A percentile compares a stretch with the other conserved stretches of the same genome.
Conservation (phyloP, 2,329 filamentous ascomycete genomes). For the Apiospora arundinis region DNA sequence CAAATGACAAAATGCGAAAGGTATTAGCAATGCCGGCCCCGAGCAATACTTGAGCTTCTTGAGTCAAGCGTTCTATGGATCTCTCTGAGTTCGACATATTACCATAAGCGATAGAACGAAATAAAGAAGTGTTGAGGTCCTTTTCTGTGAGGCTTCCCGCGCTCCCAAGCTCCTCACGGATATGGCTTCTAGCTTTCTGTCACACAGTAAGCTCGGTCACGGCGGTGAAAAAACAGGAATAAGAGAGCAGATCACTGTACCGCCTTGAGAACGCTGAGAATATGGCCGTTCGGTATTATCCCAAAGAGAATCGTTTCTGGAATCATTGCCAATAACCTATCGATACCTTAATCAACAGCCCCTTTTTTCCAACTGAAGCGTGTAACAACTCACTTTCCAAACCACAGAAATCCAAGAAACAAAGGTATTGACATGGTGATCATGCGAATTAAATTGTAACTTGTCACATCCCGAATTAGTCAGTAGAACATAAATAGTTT, state of each 20-base stretch:
- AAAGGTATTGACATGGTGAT: neutral
- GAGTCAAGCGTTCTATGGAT: slow-evolving; percentile 32
- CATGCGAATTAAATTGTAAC: neutral
- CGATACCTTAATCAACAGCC: neutral
- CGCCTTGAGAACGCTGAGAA: neutral
- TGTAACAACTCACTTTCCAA: neutral
- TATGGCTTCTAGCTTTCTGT: slow-evolving; percentile 31
- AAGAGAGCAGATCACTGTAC: neutral
- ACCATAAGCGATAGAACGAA: slow-evolving; percentile 38
- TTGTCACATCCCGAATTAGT: neutral
- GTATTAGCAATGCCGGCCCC: slow-evolving; percentile 41
- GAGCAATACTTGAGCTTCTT: slow-evolving; percentile 37
- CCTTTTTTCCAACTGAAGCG: neutral
- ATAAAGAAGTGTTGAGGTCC: slow-evolving; percentile 32
- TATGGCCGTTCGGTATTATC: neutral
- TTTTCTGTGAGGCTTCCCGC: slow-evolving; percentile 17
- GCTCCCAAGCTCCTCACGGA: slow-evolving; percentile 27
- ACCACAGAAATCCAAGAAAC: neutral
- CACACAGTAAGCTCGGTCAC: neutral
- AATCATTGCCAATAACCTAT: neutral
- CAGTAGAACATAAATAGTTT: no score
- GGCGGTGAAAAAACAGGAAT: slow-evolving; percentile 1
- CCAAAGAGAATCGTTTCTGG: neutral
- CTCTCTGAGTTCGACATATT: slow-evolving; percentile 37
- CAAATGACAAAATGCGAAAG: slow-evolving; percentile 32